Evolutionary conservation across 1,139 yeast species (phyloP), one percentile per base, ranked within the genome.

Genomic region (Candida sojae): DNA sequence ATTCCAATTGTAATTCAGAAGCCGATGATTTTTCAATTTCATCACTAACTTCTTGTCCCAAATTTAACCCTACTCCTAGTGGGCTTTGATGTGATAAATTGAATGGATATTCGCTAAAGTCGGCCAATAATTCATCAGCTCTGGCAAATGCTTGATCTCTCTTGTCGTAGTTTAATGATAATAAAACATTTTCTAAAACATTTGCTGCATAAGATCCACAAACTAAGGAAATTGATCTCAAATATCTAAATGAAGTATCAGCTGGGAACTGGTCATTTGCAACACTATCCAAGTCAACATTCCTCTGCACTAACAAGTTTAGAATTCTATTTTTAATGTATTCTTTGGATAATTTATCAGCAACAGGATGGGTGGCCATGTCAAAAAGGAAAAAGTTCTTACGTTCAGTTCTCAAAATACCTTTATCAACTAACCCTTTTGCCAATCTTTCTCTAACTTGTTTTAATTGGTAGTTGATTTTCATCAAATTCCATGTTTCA

Each of bases 301-400:
- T 88, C 67, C 96, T 81, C 42, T 86, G 75, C 9, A 89, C 83
- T 56, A 93, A 75, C 49, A 90, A 67, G 45, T 80, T 77, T 54
- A 92, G 74, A 33, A 90, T 82, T 60, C 98, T 80, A 55, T 83
- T 79, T 53, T 86, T 83, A 49, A 90, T 84, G 56, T 87, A 88
- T 66, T 91, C 95, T 60, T 96, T 89, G 42, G 88, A 79, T 48
- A 86, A 72, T 53, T 79, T 80, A 68, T 93, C 99, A 36, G 95
- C 88, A 11, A 93, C 83, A 4, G 99, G 99, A 67, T 95, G 99
- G 6, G 99, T 95, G 25, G 99, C 97, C 97, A 93, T 93, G 68
- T 93, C 99, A 59, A 93, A 93, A 49, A 93, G 74, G 62, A 95
- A 84, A 67, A 93, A 93, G 71, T 90, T 95, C 64, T 92, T 91